Percentiles rank a stretch among this genome's conserved stretches.
Conservation (phyloP, 2,329 filamentous ascomycete genomes). For the Penicillium thymicola region DNA sequence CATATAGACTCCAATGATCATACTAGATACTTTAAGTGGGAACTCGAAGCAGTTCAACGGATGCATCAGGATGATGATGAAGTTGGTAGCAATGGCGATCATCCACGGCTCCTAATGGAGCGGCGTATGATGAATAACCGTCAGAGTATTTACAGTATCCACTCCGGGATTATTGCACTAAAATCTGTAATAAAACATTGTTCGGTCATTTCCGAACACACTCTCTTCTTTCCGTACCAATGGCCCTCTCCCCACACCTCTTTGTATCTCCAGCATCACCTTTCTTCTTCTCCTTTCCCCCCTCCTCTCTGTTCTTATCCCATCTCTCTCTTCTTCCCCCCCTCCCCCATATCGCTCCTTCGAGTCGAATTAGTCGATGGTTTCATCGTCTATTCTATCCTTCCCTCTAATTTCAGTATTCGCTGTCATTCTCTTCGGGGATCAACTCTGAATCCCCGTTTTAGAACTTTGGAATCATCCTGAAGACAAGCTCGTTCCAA, state of each 20-base stretch:
- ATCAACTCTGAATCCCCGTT: conserved; percentile 13
- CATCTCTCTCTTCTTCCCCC: conserved; percentile 33
- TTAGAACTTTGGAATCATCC: conserved; percentile 13
- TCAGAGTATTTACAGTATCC: conserved; percentile 4
- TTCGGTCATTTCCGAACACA: conserved; percentile 8
- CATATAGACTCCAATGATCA: background rate
- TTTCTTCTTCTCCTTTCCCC: conserved; percentile 24
- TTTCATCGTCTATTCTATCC: conserved; percentile 31
- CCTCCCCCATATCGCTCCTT: conserved; percentile 46
- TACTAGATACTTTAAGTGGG: background rate
- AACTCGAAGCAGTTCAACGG: background rate
- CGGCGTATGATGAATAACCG: conserved; percentile 1
- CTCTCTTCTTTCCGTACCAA: conserved; percentile 6
- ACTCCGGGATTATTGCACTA: background rate
- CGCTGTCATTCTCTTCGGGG: conserved; percentile 31
- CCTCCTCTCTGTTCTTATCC: conserved; percentile 18
- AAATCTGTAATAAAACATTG: background rate
- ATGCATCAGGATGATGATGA: conserved; percentile 18
- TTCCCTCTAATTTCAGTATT: conserved; percentile 21
- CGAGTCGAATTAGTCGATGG: conserved; percentile 33
- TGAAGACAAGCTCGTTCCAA: conserved; percentile 12
- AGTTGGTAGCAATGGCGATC: conserved; percentile 23
- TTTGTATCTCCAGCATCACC: conserved; percentile 27
- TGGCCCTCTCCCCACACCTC: conserved; percentile 22
- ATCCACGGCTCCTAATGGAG: conserved; percentile 18